phyloP scores from a whole-genome alignment of 2,329 filamentous ascomycete genomes.

The Piedraia hortae region DNA sequence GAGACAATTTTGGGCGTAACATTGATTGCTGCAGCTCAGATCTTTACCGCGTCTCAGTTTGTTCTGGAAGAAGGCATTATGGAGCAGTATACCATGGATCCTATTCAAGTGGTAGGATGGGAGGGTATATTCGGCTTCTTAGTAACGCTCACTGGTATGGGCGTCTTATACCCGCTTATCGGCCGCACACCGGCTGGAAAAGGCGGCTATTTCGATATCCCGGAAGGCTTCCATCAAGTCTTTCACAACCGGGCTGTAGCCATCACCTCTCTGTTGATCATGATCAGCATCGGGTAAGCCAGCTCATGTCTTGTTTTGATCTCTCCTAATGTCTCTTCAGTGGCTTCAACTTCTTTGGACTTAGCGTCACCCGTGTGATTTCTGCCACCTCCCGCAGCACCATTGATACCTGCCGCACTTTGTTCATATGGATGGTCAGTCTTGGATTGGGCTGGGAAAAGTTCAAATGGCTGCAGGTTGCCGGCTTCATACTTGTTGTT shows the following conservation, averaged over 20 bases:
- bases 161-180: slow-evolving; percentile 48
- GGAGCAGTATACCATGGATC: slow-evolving; percentile 50
- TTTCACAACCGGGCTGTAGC: slow-evolving; percentile 41
- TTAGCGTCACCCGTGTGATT: slow-evolving; percentile 70
- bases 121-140: slow-evolving; percentile 77
- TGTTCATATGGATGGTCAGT: slow-evolving; percentile 95
- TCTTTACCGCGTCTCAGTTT: slow-evolving; percentile 92
- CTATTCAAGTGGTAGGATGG: slow-evolving; percentile 81
- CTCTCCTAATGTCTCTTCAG: slow-evolving; percentile 18
- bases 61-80: slow-evolving; percentile 88
- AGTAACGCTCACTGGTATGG: slow-evolving; percentile 53
- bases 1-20: slow-evolving; percentile 58
- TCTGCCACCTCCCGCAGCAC: slow-evolving; percentile 83
- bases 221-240: slow-evolving; percentile 62
- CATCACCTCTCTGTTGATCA: slow-evolving; percentile 62
- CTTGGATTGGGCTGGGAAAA: slow-evolving; percentile 84
- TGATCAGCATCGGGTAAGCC: slow-evolving; percentile 84
- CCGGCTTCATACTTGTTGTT: slow-evolving; percentile 66
- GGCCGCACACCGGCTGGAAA: slow-evolving; percentile 46
- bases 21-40: slow-evolving; percentile 76
- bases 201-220: slow-evolving; percentile 72
- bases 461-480: slow-evolving; percentile 90
- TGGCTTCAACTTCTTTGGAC: slow-evolving; percentile 95
- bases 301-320: slow-evolving; percentile 1
- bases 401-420: slow-evolving; percentile 86